Evolutionary conservation across 2,329 filamentous ascomycete species (phyloP).

Genomic region (Phaeosphaeriaceae sp.): DNA sequence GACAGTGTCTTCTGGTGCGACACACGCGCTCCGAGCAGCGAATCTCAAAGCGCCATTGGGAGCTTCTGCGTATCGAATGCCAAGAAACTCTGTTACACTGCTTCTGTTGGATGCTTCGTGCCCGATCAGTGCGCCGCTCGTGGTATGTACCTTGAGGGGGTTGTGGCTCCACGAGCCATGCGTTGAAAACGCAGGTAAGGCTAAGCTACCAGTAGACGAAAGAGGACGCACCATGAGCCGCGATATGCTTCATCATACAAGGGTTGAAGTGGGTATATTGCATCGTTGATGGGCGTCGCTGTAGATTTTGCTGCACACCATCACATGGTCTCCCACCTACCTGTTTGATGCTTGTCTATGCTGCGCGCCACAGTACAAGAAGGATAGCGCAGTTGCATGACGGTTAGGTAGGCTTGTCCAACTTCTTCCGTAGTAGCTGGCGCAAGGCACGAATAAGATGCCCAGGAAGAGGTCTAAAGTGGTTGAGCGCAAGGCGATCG

Average conservation of each 20-base stretch:
- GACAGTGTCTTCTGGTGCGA: constrained; percentile 25
- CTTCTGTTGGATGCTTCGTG: constrained; percentile 33
- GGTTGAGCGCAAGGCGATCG: constrained; percentile 16
- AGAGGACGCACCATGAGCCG: background rate
- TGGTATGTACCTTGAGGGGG: constrained; percentile 19
- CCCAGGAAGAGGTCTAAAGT: constrained; percentile 15
- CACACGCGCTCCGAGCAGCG: constrained; percentile 26
- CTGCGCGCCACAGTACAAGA: constrained; percentile 17
- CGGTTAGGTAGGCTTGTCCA: constrained; percentile 18
- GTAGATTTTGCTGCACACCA: background rate
- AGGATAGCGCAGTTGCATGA: background rate
- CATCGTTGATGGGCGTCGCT: background rate
- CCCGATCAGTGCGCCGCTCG: constrained; percentile 41
- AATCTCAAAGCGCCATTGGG: constrained; percentile 34
- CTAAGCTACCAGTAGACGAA: background rate
- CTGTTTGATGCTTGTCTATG: constrained; percentile 5
- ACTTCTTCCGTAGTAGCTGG: constrained; percentile 5
- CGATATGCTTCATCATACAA: constrained; percentile 10
- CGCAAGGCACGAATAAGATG: background rate
- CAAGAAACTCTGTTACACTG: constrained; percentile 42
- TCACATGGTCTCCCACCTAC: background rate
- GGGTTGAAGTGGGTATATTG: constrained; percentile 5
- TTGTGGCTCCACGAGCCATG: background rate
- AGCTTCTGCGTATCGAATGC: constrained; percentile 45
- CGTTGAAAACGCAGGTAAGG: background rate